phyloP scores from a whole-genome alignment of 306 rosid species.

The Comarum palustre region DNA sequence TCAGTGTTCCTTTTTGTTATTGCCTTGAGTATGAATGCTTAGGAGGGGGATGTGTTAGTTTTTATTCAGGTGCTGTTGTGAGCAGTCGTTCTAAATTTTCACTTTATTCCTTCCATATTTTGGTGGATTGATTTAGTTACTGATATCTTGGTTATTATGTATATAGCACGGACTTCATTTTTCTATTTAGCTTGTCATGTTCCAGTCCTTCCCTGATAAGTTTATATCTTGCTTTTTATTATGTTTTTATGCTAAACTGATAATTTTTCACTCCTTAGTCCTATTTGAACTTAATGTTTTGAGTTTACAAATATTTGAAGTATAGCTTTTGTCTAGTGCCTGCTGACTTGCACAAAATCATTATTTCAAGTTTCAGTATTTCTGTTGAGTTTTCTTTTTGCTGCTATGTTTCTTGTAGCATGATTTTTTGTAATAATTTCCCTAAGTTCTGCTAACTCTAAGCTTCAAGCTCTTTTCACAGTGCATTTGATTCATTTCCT shows the following conservation, averaged over 20 bases:
- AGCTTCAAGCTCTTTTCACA: neutral
- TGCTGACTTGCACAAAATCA: neutral
- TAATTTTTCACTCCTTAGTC: neutral
- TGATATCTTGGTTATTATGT: neutral
- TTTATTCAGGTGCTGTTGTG: neutral
- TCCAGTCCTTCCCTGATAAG: neutral
- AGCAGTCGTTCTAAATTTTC: neutral
- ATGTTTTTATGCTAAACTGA: neutral
- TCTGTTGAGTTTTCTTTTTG: neutral
- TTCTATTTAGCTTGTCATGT: neutral
- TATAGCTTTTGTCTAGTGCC: neutral
- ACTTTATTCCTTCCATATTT: too few relatives aligned
- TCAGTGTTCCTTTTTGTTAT: neutral
- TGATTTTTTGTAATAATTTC: neutral
- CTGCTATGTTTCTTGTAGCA: neutral
- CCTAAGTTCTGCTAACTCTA: neutral
- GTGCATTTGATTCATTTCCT: slow-evolving; percentile 17
- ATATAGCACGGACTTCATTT: neutral
- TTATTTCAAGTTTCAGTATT: neutral
- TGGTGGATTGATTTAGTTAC: neutral
- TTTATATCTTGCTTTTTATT: neutral
- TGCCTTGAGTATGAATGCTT: neutral
- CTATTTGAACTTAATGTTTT: neutral
- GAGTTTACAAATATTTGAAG: neutral
- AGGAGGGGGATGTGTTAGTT: neutral